phyloP scores from a whole-genome alignment of 306 rosid genomes.

The Comarum palustre region DNA sequence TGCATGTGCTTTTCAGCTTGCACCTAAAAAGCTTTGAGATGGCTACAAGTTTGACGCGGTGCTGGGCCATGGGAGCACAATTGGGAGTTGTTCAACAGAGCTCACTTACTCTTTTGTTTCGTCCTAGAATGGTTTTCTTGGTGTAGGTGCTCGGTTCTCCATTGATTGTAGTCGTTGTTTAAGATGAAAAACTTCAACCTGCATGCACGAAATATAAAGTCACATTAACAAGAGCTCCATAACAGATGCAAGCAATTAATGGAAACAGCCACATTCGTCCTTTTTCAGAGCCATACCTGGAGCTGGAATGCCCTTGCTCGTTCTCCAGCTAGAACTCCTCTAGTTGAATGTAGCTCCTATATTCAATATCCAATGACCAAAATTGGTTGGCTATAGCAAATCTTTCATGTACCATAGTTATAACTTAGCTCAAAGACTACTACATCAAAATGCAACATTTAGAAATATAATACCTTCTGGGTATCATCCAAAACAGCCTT shows the following conservation, averaged over 20 bases:
- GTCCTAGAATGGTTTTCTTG: conserved; percentile 75
- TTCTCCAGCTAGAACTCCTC: conserved; percentile 91
- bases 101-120: not conserved
- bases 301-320: conserved; percentile 90
- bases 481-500: conserved; percentile 95
- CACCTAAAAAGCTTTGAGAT: too few relatives aligned
- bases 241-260: too few relatives aligned
- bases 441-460: not conserved
- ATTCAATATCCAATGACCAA: conserved; percentile 9
- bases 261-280: not conserved
- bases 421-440: conserved; percentile 11
- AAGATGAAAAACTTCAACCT: conserved; percentile 94
- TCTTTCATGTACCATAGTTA: not conserved
- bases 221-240: not conserved
- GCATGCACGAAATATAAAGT: conserved; percentile 17
- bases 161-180: conserved; percentile 90
- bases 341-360: conserved; percentile 92
- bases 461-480: conserved; percentile 59
- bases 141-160: conserved; percentile 86
- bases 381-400: not conserved
- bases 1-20: too few relatives aligned
- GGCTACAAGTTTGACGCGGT: not conserved
- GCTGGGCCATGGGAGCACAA: not conserved
- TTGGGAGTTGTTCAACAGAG: not conserved
- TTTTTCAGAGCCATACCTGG: conserved; percentile 50